Conservation (phyloP, 2,329 filamentous ascomycete genomes). For the Fusarium hostae region DNA sequence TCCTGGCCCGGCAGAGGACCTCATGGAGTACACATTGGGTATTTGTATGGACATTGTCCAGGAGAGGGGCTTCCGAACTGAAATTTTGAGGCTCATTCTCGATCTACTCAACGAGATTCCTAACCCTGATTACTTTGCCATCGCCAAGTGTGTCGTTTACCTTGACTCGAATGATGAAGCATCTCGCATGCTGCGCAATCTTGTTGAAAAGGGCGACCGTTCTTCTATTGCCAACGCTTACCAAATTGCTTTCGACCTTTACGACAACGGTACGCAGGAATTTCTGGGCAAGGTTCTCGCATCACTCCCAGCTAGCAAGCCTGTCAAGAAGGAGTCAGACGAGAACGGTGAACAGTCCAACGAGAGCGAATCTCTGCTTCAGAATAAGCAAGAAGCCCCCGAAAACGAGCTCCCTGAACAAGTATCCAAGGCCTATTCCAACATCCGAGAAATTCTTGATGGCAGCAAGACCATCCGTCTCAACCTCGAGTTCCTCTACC, state of each 20-base stretch:
- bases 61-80: slow-evolving; percentile 82
- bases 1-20: slow-evolving; percentile 79
- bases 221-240: slow-evolving; percentile 88
- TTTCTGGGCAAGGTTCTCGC: slow-evolving; percentile 91
- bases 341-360: slow-evolving; percentile 57
- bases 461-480: slow-evolving; percentile 94
- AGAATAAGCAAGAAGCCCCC: slow-evolving; percentile 63
- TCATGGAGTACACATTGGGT: slow-evolving; percentile 95
- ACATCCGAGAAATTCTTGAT: slow-evolving; percentile 77
- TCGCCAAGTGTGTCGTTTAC: slow-evolving; percentile 97
- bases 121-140: slow-evolving; percentile 95
- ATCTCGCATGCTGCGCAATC: slow-evolving; percentile 82
- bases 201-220: slow-evolving; percentile 82
- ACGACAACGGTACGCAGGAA: slow-evolving; percentile 98
- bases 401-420: slow-evolving; percentile 65
- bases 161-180: slow-evolving; percentile 92
- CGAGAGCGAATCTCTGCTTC: slow-evolving; percentile 62
- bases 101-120: slow-evolving; percentile 94
- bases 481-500: slow-evolving; percentile 95
- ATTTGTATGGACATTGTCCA: slow-evolving; percentile 99
- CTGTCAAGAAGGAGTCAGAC: slow-evolving; percentile 54
- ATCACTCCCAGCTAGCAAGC: slow-evolving; percentile 72
- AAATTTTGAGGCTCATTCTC: slow-evolving; percentile 92
- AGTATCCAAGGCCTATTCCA: slow-evolving; percentile 67
- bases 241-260: slow-evolving; percentile 97